Evolutionary conservation across 805 yeast species (phyloP).

Genomic region (Myxozyma lipomycoides): DNA sequence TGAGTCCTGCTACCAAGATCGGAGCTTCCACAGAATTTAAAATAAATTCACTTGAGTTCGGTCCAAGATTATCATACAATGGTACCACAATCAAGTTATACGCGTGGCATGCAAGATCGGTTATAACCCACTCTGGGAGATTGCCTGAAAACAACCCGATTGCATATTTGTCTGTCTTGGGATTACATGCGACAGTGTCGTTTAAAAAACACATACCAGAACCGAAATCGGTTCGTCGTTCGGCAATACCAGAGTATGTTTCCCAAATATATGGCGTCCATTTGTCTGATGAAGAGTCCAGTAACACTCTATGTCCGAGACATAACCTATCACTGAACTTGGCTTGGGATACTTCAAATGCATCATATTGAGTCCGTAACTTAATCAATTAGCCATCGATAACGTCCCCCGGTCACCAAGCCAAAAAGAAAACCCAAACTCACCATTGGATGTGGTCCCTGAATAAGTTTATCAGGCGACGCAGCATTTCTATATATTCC

Average conservation of each 20-base stretch:
- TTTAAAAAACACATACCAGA: slow-evolving; percentile 48
- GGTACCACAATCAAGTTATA: slow-evolving; percentile 55
- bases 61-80: slow-evolving; percentile 51
- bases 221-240: slow-evolving; percentile 49
- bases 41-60: slow-evolving; percentile 60
- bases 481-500: slow-evolving; percentile 48
- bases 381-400: slow-evolving; percentile 5
- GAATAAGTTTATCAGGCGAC: slow-evolving; percentile 35
- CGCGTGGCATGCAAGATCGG: slow-evolving; percentile 64
- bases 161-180: slow-evolving; percentile 43
- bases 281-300: slow-evolving; percentile 37
- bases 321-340: slow-evolving; percentile 36
- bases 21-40: slow-evolving; percentile 60
- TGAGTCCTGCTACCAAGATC: slow-evolving; percentile 51
- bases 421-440: background rate
- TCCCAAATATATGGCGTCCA: slow-evolving; percentile 47
- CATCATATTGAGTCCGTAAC: slow-evolving; percentile 41
- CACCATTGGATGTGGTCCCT: slow-evolving; percentile 36
- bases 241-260: slow-evolving; percentile 43
- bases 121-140: slow-evolving; percentile 62
- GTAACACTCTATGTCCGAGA: slow-evolving; percentile 40
- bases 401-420: background rate
- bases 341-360: slow-evolving; percentile 36
- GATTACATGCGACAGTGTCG: slow-evolving; percentile 32
- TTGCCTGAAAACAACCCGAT: slow-evolving; percentile 56